A percentile compares a stretch with the other conserved stretches of the same genome.
phyloP scores from a whole-genome alignment of 2,329 filamentous ascomycete genomes.

The Helotiales sp. region DNA sequence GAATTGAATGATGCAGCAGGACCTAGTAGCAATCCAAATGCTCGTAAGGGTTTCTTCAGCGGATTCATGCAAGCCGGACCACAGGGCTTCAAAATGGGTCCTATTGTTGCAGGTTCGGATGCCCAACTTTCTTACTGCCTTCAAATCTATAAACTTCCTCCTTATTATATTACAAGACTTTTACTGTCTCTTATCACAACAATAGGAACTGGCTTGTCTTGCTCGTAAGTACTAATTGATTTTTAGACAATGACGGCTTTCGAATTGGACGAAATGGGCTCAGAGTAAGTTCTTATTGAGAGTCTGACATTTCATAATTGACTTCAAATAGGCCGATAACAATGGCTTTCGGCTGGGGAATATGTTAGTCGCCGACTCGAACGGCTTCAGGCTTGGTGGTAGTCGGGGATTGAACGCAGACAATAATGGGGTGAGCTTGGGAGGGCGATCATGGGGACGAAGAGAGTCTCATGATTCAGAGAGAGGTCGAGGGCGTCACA shows the following conservation, averaged over 20 bases:
- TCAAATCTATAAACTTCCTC: neutral
- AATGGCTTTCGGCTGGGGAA: constrained; percentile 26
- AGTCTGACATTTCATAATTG: neutral
- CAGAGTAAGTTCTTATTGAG: constrained; percentile 15
- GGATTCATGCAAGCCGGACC: constrained; percentile 26
- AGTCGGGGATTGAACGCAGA: constrained; percentile 32
- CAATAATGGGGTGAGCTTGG: constrained; percentile 30
- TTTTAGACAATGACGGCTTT: constrained; percentile 33
- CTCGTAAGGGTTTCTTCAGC: constrained; percentile 17
- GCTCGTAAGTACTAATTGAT: neutral
- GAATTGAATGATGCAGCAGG: constrained; percentile 20
- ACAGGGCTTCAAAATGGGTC: constrained; percentile 38
- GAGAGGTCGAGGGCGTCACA: constrained; percentile 12
- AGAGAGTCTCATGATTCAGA: constrained; percentile 19
- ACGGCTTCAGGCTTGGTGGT: constrained; percentile 45
- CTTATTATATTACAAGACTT: neutral
- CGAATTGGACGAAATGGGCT: constrained; percentile 32
- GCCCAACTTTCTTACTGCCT: neutral
- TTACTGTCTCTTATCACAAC: neutral
- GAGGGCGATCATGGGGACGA: constrained; percentile 30
- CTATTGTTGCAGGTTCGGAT: constrained; percentile 32
- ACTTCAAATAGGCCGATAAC: constrained; percentile 15
- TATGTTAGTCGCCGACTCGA: constrained; percentile 46
- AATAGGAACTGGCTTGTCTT: neutral
- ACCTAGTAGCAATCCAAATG: constrained; percentile 6